These are phyloP conservation scores for Cicer yamashitae DNA, from an alignment of 306 rosid genomes.

Conservation along the genomic window DNA sequence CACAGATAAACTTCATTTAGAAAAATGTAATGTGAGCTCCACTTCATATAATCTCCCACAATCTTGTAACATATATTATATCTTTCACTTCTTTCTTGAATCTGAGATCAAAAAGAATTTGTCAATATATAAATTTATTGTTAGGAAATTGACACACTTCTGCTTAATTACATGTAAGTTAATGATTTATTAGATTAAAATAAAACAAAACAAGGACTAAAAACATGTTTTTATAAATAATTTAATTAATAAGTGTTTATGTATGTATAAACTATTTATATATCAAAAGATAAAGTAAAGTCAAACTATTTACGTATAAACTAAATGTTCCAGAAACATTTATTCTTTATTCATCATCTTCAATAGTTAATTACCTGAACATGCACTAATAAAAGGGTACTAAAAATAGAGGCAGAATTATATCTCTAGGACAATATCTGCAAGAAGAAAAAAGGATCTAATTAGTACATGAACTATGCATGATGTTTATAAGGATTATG, in stretches of 20 bases:
- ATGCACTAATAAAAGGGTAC: constrained; percentile 37
- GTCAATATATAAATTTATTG: constrained; percentile 43
- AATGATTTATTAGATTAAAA: too few relatives aligned
- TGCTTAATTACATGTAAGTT: neutral
- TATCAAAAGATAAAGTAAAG: too few relatives aligned
- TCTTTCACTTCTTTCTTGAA: constrained; percentile 42
- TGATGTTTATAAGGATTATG: constrained; percentile 5
- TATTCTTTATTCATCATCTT: neutral
- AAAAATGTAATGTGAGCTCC: constrained; percentile 48
- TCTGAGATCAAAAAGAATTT: constrained; percentile 28
- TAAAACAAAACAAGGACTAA: too few relatives aligned
- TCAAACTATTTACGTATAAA: too few relatives aligned
- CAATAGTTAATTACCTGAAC: constrained; percentile 45
- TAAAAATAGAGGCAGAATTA: constrained; percentile 46
- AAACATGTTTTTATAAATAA: neutral
- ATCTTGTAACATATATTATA: constrained; percentile 35
- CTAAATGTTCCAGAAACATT: too few relatives aligned
- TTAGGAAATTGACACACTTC: neutral
- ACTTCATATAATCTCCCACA: constrained; percentile 39
- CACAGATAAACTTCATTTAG: constrained; percentile 39
- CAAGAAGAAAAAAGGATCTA: constrained; percentile 40
- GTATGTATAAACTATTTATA: too few relatives aligned
- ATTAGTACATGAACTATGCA: constrained; percentile 11
- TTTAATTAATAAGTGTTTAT: neutral
- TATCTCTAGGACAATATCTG: constrained; percentile 98